These are phyloP conservation scores for Agarophyton chilense DNA, from an alignment of 23 red algal genomes.

Conservation along the genomic window DNA sequence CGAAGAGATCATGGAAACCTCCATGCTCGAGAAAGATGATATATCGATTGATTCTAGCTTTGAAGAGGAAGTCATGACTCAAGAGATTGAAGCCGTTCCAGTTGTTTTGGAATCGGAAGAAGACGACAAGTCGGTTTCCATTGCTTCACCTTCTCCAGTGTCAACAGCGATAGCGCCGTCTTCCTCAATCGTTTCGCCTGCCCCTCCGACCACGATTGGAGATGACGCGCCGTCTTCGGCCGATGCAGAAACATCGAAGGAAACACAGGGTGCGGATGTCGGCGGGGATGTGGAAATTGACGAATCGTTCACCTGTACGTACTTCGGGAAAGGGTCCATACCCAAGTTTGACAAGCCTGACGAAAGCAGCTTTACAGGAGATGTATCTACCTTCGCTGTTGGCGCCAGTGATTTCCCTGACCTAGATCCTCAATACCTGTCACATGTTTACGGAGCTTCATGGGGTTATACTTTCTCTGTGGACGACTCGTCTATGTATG, in stretches of 20 bases:
- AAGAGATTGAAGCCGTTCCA: neutral
- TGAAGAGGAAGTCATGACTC: neutral
- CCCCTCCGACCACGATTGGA: neutral
- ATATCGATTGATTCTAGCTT: neutral
- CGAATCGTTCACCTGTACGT: constrained; percentile 31
- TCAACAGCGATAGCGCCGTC: neutral
- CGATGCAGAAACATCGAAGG: neutral
- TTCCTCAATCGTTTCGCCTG: neutral
- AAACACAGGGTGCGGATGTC: neutral
- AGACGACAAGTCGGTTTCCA: neutral
- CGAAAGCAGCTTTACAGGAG: neutral
- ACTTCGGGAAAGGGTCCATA: constrained; percentile 41
- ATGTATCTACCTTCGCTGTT: constrained; percentile 27
- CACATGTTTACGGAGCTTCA: constrained; percentile 27
- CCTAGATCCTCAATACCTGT: constrained; percentile 42
- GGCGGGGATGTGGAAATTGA: neutral
- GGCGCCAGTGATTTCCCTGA: constrained; percentile 25
- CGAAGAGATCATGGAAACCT: neutral
- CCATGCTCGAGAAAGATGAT: neutral
- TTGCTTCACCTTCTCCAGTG: neutral
- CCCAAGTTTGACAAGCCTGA: constrained; percentile 24
- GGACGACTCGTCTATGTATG: neutral
- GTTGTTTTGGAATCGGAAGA: neutral
- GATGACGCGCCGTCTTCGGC: neutral
- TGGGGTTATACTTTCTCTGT: constrained; percentile 53